phyloP scores from a whole-genome alignment of 1,139 yeast species.

The Trichomonascaceae sp. region DNA sequence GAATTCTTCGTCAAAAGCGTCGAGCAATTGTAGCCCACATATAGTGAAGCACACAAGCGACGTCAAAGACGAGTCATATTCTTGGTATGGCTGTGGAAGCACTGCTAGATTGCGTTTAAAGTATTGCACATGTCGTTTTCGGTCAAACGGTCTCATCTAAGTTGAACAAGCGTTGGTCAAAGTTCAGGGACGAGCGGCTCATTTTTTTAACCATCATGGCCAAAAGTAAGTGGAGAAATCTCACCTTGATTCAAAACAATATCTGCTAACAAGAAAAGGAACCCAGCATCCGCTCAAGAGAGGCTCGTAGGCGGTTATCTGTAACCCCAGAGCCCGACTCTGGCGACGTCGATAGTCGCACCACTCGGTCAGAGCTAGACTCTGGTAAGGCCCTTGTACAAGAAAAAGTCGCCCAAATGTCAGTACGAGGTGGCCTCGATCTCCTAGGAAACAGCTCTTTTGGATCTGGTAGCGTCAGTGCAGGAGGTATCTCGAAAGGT shows the following conservation, averaged over 20 bases:
- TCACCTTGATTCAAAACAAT: too few species aligned
- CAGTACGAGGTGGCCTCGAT: constrained; percentile 16
- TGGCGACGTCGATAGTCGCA: constrained; percentile 3
- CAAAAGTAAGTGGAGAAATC: constrained; percentile 4
- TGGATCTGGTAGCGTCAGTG: too few species aligned
- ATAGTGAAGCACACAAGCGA: constrained; percentile 56
- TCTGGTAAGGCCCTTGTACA: constrained; percentile 19
- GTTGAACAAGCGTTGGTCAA: constrained; percentile 1
- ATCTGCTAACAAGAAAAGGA: not conserved
- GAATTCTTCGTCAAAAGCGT: constrained; percentile 23
- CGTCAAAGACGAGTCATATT: constrained; percentile 47
- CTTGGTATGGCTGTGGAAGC: constrained; percentile 23
- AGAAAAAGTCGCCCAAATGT: constrained; percentile 20
- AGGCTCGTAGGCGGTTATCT: not conserved
- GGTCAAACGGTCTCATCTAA: constrained; percentile 1
- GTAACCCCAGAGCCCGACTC: not conserved
- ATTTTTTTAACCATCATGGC: constrained; percentile 4
- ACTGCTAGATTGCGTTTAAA: constrained; percentile 22
- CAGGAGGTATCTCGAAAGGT: constrained; percentile 6
- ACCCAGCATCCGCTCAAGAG: not conserved
- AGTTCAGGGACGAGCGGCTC: too few species aligned
- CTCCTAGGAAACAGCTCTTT: constrained; percentile 1
- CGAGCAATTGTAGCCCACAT: constrained; percentile 45
- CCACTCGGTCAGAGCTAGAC: not conserved
- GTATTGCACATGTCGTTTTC: constrained; percentile 15